phyloP scores from a whole-genome alignment of 2,329 filamentous ascomycete species.

The Coniochaeta sp. region DNA sequence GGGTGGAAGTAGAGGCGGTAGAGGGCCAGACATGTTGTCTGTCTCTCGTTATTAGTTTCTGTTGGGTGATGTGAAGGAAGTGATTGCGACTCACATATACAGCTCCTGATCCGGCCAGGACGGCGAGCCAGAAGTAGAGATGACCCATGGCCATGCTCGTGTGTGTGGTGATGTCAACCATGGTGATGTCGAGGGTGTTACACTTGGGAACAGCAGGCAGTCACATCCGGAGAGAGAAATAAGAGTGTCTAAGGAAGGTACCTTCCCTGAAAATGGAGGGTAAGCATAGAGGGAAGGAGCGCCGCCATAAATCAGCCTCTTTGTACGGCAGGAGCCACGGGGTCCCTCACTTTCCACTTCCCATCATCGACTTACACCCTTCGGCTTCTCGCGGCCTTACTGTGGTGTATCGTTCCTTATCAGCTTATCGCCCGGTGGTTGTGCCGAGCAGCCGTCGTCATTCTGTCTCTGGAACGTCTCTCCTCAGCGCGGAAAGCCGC shows the following conservation, averaged over 20 bases:
- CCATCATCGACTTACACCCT: background rate
- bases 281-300: background rate
- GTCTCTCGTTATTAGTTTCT: constrained; percentile 1
- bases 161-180: constrained; percentile 9
- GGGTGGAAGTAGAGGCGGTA: constrained; percentile 60
- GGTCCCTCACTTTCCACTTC: background rate
- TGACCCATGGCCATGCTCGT: constrained; percentile 15
- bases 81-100: constrained; percentile 33
- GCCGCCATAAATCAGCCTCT: background rate
- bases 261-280: background rate
- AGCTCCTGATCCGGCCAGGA: constrained; percentile 24
- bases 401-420: constrained; percentile 8
- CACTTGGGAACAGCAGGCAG: background rate
- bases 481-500: background rate
- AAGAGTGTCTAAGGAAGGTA: too few species aligned
- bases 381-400: constrained; percentile 17
- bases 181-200: constrained; percentile 2
- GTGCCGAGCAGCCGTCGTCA: constrained; percentile 12
- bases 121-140: constrained; percentile 31
- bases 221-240: background rate
- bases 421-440: constrained; percentile 10
- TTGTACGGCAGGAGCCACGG: background rate
- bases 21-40: constrained; percentile 35
- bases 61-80: background rate
- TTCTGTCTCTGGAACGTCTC: background rate